Evolutionary conservation across 108 stramenopile genomes (phyloP), one percentile per base, ranked within the genome.

Genomic region (Seminavis robusta): DNA sequence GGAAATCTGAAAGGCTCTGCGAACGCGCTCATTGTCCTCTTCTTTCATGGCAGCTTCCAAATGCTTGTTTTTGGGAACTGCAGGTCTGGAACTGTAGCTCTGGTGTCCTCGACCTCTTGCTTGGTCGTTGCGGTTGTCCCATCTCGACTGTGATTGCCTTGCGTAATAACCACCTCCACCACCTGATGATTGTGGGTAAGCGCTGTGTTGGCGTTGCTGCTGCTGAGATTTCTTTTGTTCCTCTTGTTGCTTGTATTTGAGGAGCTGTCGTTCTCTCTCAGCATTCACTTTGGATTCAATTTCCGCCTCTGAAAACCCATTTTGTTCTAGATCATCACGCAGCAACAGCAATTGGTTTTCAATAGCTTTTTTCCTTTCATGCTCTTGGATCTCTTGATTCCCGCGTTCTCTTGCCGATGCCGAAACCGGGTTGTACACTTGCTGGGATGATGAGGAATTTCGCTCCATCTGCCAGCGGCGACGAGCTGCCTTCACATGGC

Each of bases 321-420:
- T 31, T 24, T 85, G 83, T 60, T 94, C 93, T 56, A 90, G 36
- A 4, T 73, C 70, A 54, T 90, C 85, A 19, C 84, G 71, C 57
- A 86, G 31, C 30, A 87, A 84, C 67, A 94, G 44, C 56, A 94
- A 44, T 7, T 67, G 49, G 39, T 80, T 81, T 58, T 94, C 93
- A 38, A 94, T 38, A 44, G 58, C 60, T 4, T 88, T 71, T 24
- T 69, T 72, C 48, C 73, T 55, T 46, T 86, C 84, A 56, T 94
- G 92, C 20, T 60, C 46, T 42, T 88, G 86, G 50, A 94, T 66
- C 7, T 86, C 87, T 8, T 34, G 28, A 37, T 85, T 77, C 9
- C 82, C 84, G 33, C 67, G 57, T 50, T 75, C 65, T n/a, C 80
- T 54, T 11, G 79, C 80, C 33, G 69, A 65, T 21, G 77, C 69